phyloP scores from a whole-genome alignment of 768 basidiomycete genomes.

The Psilocybe azurescens region DNA sequence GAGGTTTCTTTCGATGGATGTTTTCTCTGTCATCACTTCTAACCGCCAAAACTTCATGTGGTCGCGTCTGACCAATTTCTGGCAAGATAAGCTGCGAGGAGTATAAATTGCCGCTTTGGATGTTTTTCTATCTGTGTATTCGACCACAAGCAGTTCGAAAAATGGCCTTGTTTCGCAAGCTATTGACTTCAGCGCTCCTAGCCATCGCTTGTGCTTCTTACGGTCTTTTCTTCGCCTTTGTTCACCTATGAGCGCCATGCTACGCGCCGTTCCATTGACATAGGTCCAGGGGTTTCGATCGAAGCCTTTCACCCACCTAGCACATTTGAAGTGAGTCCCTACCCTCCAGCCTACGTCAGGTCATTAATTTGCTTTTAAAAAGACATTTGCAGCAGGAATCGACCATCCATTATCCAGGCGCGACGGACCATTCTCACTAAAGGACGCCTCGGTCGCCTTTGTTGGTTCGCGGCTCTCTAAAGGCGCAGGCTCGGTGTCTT shows the following conservation, averaged over 20 bases:
- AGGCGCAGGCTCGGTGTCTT: constrained; percentile 14
- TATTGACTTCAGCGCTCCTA: constrained; percentile 25
- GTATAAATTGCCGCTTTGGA: neutral
- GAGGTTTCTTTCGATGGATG: neutral
- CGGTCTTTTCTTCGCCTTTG: constrained; percentile 5
- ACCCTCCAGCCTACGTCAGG: neutral
- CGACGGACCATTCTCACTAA: constrained; percentile 14
- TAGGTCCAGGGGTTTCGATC: constrained; percentile 26
- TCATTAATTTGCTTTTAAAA: neutral
- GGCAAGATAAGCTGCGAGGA: neutral
- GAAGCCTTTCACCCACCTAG: constrained; percentile 30
- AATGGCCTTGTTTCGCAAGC: constrained; percentile 27
- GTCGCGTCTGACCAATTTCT: neutral
- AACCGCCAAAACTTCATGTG: neutral
- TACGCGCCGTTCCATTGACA: constrained; percentile 24
- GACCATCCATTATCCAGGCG: constrained; percentile 18
- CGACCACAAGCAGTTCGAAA: neutral
- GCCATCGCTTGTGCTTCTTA: constrained; percentile 23
- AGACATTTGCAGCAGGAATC: constrained; percentile 21
- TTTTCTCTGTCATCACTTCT: neutral
- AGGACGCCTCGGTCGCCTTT: constrained; percentile 17
- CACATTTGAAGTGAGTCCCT: constrained; percentile 23
- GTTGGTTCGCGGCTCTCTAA: constrained; percentile 14
- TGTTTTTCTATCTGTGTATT: neutral
- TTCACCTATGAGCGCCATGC: constrained; percentile 21